Base-by-base conservation (phyloP, 163 green algal genomes). In the Chlamydomonas reinhardtii region DNA sequence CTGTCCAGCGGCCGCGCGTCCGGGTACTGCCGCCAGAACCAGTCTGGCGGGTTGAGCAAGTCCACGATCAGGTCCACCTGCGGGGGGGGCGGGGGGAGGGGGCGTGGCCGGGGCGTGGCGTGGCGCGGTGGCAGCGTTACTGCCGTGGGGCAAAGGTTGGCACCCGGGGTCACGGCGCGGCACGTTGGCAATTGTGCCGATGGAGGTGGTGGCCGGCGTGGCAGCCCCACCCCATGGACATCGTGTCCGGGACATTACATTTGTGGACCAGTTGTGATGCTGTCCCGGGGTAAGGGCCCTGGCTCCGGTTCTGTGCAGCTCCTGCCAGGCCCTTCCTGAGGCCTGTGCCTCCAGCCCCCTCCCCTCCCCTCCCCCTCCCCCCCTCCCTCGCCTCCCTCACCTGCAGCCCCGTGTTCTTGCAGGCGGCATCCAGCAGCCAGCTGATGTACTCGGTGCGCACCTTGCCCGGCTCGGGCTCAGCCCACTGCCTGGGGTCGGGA, bases 41-140 rank as follows among this genome's bases (percentile, higher is more conserved):
- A 86, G 32, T 14, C 3, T 0, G 80, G 80, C 8, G 80, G 15
- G 9, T 15, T 43, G 16, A 86, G 20, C 35, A 86, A 11, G 56
- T 86, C 80, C 3, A 86, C 16, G 8, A 66, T 52, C 20, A 86
- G 31, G 70, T 66, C 52, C 22, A 86, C 80, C 80, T 86, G 54
- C n/a, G 25, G 2, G 24, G 70, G 0, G 37, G 37, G 37, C 3
- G 22, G 31, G 0, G 35, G 24, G n/a, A 0, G 37, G 15, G 0
- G 70, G 70, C 2, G 20, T 37, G 70, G 37, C 2, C 1, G 34
- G 24, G 5, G 19, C 24, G 2, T 37, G 15, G 29, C 15, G 27
- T 29, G 29, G 64, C n/a, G 29, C 11, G 6, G 62, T 48, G 5
- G 39, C 39, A 48, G 8, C 5, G 39, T 48, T 48, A 48, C n/a